These are phyloP conservation scores for Trichosporon ovoides DNA, from an alignment of 1,284 basidiomycete species.

Conservation along the genomic window DNA sequence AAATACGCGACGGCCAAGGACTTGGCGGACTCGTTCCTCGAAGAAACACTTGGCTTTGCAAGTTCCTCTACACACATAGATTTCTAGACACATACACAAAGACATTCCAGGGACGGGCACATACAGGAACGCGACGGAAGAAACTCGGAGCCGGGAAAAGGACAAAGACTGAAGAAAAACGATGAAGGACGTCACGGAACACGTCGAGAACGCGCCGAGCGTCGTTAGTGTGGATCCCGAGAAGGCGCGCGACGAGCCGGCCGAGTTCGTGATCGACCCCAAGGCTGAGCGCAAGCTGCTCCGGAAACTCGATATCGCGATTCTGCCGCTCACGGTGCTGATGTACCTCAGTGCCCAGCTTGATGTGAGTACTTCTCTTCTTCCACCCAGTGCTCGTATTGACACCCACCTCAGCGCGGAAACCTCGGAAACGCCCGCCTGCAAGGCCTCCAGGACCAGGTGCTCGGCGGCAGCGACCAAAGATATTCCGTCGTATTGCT, in stretches of 20 bases:
- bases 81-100: no score
- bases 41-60: no score
- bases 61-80: no score
- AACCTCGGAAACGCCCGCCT: conserved; percentile 32
- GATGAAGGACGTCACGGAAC: not conserved
- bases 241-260: not conserved
- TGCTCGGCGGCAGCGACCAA: conserved; percentile 26
- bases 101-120: no score
- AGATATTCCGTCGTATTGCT: conserved; percentile 35
- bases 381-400: no score
- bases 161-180: no score
- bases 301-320: conserved; percentile 26
- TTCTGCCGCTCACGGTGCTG: conserved; percentile 20
- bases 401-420: conserved; percentile 20
- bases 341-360: conserved; percentile 13
- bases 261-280: conserved; percentile 8
- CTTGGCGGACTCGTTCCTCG: no score
- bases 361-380: not conserved
- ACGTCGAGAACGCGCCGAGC: not conserved
- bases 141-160: no score
- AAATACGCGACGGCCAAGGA: no score
- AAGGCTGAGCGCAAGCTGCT: conserved; percentile 19
- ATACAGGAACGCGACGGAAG: no score
- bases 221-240: not conserved
- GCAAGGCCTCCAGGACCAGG: conserved; percentile 28